Evolutionary conservation across 768 basidiomycete species (phyloP).

Genomic region (Boletus barrowsii): DNA sequence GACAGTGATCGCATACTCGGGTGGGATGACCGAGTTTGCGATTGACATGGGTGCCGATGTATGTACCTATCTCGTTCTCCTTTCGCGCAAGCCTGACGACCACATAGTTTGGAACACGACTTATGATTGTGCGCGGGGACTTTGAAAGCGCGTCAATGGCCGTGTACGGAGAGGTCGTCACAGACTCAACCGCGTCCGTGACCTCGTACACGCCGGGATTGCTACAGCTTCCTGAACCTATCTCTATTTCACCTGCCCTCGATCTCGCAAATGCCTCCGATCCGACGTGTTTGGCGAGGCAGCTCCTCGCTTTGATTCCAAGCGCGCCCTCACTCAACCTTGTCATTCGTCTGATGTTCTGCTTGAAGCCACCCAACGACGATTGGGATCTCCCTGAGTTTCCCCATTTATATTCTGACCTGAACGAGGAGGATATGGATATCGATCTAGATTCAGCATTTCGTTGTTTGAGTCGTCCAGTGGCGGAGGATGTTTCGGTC

Average conservation of each 20-base stretch:
- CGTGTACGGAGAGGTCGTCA: constrained; percentile 51
- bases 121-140: constrained; percentile 78
- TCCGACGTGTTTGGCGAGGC: constrained; percentile 59
- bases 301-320: constrained; percentile 59
- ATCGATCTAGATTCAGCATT: constrained; percentile 59
- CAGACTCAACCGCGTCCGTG: constrained; percentile 39
- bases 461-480: constrained; percentile 51
- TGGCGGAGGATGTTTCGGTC: constrained; percentile 51
- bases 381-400: constrained; percentile 78
- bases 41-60: constrained; percentile 74
- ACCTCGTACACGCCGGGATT: constrained; percentile 41
- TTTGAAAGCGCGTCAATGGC: constrained; percentile 57
- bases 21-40: constrained; percentile 60
- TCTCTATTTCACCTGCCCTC: constrained; percentile 46
- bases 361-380: constrained; percentile 72
- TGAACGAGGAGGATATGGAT: constrained; percentile 48
- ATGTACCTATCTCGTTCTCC: constrained; percentile 18
- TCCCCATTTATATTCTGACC: constrained; percentile 64
- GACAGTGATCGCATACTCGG: constrained; percentile 68
- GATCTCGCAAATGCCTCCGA: constrained; percentile 61
- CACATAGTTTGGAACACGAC: constrained; percentile 63
- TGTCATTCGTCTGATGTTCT: constrained; percentile 71
- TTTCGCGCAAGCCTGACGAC: constrained; percentile 1
- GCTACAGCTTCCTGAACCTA: constrained; percentile 34
- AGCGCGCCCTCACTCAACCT: constrained; percentile 61